Evolutionary conservation across 139 green algal species (phyloP).

Genomic region (Coelastrella sp.): DNA sequence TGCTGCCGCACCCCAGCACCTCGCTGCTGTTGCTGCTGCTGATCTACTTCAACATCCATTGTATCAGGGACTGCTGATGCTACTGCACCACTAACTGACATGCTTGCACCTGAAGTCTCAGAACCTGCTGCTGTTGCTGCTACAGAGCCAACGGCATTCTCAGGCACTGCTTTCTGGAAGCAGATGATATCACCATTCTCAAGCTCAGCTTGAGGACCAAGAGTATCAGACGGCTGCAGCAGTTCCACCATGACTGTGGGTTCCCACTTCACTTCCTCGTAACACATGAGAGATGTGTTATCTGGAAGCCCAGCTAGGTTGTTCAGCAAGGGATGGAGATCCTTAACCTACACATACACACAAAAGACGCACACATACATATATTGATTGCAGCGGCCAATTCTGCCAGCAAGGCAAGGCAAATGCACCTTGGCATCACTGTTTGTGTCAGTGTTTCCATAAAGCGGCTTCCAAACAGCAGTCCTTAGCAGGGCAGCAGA

Average conservation of each 20-base stretch:
- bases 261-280: slow-evolving; percentile 95
- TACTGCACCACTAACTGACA: slow-evolving; percentile 36
- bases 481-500: no score
- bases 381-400: no score
- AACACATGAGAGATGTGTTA: slow-evolving; percentile 52
- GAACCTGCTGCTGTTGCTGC: neutral
- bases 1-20: slow-evolving; percentile 1
- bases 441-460: no score
- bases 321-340: slow-evolving; percentile 62
- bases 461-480: no score
- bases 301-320: slow-evolving; percentile 50
- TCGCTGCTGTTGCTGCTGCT: slow-evolving; percentile 24
- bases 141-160: slow-evolving; percentile 13
- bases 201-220: slow-evolving; percentile 62
- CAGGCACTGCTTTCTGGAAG: slow-evolving; percentile 70
- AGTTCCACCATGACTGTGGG: slow-evolving; percentile 83
- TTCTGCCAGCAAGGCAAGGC: neutral
- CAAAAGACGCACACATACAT: no score
- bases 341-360: neutral
- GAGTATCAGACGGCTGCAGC: neutral
- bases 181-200: slow-evolving; percentile 93
- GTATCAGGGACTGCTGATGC: neutral
- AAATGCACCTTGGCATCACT: no score
- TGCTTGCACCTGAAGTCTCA: neutral
- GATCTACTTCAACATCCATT: slow-evolving; percentile 21